Evolutionary conservation across 2,329 filamentous ascomycete species (phyloP).

Genomic region (Pseudogymnoascus verrucosus): DNA sequence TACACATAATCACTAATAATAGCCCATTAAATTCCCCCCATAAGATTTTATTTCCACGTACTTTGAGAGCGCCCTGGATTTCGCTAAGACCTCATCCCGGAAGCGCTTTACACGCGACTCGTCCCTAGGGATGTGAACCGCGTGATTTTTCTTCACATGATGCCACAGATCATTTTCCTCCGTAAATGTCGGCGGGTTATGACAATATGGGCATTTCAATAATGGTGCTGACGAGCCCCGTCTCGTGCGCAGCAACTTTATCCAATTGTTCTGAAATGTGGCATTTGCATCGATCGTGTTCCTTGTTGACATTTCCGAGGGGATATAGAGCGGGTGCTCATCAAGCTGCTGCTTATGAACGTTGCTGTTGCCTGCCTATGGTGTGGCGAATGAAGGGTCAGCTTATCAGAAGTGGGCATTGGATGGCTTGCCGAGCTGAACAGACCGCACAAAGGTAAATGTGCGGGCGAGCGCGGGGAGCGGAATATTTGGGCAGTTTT

Average conservation of each 20-base stretch:
- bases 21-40: not conserved
- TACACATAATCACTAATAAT: not conserved
- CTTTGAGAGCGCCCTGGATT: not conserved
- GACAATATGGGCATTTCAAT: not conserved
- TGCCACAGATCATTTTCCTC: not conserved
- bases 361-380: not conserved
- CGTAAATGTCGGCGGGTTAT: not conserved
- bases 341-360: not conserved
- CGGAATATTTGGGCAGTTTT: not conserved
- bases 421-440: too few relatives aligned
- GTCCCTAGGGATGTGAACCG: not conserved
- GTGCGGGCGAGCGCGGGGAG: too few relatives aligned
- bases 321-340: not conserved
- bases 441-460: too few relatives aligned
- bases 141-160: not conserved
- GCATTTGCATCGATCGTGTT: not conserved
- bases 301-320: not conserved
- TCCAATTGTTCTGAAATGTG: not conserved
- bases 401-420: too few relatives aligned
- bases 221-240: not conserved
- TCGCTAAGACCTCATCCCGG: constrained; percentile 2
- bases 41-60: not conserved
- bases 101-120: not conserved
- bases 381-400: too few relatives aligned
- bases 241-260: not conserved